Evolutionary conservation across 805 yeast species (phyloP).

Genomic region (Ogataea corticis): DNA sequence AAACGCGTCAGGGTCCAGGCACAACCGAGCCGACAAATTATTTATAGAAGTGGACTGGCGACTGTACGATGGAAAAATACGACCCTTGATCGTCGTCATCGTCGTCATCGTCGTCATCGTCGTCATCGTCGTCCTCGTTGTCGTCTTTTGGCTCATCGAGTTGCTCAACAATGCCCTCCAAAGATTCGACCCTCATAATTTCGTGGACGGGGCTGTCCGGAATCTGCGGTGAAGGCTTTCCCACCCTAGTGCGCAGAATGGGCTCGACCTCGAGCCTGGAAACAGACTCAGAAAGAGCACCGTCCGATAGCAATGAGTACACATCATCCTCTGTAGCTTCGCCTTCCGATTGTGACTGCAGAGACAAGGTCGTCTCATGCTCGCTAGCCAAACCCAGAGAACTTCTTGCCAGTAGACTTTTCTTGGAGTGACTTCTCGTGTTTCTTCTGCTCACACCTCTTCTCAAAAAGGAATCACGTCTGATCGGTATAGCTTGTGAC

Average conservation of each 20-base stretch:
- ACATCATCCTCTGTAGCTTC: neutral
- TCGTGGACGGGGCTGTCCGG: neutral
- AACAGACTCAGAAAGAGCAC: neutral
- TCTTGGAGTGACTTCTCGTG: neutral
- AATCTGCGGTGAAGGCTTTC: too few species aligned
- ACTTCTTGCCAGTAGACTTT: constrained; percentile 7
- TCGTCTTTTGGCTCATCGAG: too few species aligned
- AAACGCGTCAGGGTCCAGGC: neutral
- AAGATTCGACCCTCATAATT: neutral
- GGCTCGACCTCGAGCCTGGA: neutral
- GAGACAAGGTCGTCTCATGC: neutral
- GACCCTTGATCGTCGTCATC: constrained; percentile 8
- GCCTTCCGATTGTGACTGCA: neutral
- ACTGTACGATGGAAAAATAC: constrained; percentile 9
- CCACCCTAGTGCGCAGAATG: neutral
- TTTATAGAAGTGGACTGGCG: constrained; percentile 12
- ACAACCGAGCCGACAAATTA: neutral
- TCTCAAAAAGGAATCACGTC: constrained; percentile 23
- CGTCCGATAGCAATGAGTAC: constrained; percentile 5
- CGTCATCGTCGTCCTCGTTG: neutral
- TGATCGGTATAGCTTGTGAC: constrained; percentile 22
- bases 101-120: neutral
- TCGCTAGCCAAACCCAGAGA: neutral
- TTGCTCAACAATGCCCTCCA: neutral
- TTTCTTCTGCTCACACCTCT: neutral